Evolutionary conservation across 768 basidiomycete genomes (phyloP).

Genomic region (Austroboletus eburneus): DNA sequence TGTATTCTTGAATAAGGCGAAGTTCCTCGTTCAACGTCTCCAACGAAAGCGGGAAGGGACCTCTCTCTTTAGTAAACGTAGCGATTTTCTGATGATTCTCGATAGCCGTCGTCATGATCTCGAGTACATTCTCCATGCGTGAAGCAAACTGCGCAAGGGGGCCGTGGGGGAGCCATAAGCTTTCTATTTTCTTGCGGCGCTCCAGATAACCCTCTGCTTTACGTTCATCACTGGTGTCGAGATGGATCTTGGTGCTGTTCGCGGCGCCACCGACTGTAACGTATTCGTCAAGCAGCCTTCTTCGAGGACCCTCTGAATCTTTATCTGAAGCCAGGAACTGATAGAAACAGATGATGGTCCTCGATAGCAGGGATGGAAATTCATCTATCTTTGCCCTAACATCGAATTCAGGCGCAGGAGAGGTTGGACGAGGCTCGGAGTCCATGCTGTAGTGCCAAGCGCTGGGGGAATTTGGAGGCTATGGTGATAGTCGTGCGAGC

Average conservation of each 20-base stretch:
- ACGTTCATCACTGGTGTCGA: conserved; percentile 21
- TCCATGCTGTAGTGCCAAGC: conserved; percentile 8
- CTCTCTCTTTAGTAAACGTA: conserved; percentile 11
- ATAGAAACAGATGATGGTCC: conserved; percentile 25
- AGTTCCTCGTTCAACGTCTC: conserved; percentile 24
- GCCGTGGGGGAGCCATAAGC: conserved; percentile 16
- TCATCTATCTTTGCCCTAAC: conserved; percentile 21
- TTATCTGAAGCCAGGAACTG: conserved; percentile 26
- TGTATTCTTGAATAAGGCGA: conserved; percentile 18
- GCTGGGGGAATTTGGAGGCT: background rate
- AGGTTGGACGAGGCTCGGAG: background rate
- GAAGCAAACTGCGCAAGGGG: conserved; percentile 16
- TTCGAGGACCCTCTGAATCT: conserved; percentile 19
- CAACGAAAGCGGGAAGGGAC: conserved; percentile 19
- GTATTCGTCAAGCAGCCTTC: conserved; percentile 24
- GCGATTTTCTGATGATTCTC: conserved; percentile 15
- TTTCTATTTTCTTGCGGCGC: conserved; percentile 18
- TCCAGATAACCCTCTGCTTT: conserved; percentile 19
- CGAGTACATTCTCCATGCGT: conserved; percentile 17
- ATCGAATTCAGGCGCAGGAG: conserved; percentile 10
- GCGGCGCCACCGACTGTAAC: conserved; percentile 26
- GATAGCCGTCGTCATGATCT: conserved; percentile 20
- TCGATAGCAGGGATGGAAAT: conserved; percentile 18
- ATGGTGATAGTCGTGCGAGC: background rate
- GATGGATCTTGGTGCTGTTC: conserved; percentile 22